Percentiles rank a stretch among this genome's conserved stretches.
These are phyloP conservation scores for Chamaecrista fasciculata DNA, from an alignment of 306 rosid genomes.

Conservation along the genomic window DNA sequence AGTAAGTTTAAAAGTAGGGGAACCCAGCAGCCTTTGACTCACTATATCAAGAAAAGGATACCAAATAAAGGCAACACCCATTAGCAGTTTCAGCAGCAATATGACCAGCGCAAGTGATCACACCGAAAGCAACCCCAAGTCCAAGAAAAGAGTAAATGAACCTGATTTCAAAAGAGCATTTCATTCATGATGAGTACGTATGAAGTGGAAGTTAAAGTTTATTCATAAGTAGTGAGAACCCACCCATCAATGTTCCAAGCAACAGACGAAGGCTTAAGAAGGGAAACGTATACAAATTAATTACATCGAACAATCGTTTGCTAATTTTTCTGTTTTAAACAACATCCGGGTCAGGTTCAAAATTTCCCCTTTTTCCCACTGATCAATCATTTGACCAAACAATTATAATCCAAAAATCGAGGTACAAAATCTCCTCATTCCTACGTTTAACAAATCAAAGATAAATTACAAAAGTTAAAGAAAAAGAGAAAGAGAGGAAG, in stretches of 20 bases:
- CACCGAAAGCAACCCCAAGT: conserved; percentile 59
- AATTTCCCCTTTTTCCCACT: background rate
- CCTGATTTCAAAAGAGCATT: conserved; percentile 47
- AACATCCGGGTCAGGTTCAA: background rate
- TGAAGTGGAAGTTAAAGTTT: background rate
- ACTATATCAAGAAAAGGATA: conserved; percentile 47
- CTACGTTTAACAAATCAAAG: background rate
- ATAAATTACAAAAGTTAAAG: too few relatives aligned
- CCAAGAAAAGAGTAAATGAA: conserved; percentile 73
- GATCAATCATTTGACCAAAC: background rate
- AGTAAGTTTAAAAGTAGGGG: background rate
- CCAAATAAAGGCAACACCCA: conserved; percentile 81
- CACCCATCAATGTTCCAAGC: background rate
- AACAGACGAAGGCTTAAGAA: background rate
- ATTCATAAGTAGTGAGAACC: too few relatives aligned
- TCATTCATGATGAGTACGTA: background rate
- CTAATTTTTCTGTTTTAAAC: background rate
- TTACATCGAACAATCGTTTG: background rate
- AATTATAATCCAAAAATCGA: background rate
- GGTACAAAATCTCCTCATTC: background rate
- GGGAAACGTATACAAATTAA: background rate
- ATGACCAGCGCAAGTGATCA: conserved; percentile 75
- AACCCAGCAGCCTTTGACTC: background rate
- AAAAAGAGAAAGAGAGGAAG: background rate
- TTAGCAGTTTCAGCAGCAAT: conserved; percentile 76